Percentiles rank a stretch among this genome's conserved stretches.
Conservation (phyloP, 805 yeast genomes). For the Ogataea minuta region DNA sequence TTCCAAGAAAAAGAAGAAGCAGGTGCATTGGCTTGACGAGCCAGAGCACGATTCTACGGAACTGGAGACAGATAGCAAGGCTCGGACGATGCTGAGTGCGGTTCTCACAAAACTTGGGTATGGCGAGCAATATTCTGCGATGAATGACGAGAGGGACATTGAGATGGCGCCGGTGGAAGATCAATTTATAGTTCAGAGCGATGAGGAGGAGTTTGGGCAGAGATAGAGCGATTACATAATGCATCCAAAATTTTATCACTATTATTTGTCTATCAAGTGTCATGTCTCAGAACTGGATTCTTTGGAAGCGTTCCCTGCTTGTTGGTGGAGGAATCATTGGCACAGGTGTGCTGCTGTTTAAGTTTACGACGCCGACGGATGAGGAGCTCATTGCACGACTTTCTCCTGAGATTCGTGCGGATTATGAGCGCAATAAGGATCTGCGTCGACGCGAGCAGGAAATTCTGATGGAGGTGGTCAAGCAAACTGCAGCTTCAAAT, state of each 20-base stretch:
- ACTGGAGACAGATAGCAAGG: constrained; percentile 1
- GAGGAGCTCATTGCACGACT: constrained; percentile 70
- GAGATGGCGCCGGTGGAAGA: constrained; percentile 43
- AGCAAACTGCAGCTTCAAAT: constrained; percentile 59
- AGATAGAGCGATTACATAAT: constrained; percentile 3
- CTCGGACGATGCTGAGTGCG: constrained; percentile 15
- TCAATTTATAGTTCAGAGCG: constrained; percentile 49
- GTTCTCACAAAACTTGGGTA: constrained; percentile 37
- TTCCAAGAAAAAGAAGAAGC: constrained; percentile 30
- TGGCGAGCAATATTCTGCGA: constrained; percentile 35
- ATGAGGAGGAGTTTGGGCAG: constrained; percentile 38
- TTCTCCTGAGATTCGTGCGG: constrained; percentile 80
- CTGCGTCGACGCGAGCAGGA: constrained; percentile 67
- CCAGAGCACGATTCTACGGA: constrained; percentile 10
- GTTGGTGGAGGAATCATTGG: constrained; percentile 69
- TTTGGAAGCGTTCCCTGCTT: constrained; percentile 31
- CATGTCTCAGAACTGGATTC: constrained; percentile 16
- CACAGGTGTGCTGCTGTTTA: constrained; percentile 67
- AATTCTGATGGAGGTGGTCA: constrained; percentile 64
- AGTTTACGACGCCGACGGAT: constrained; percentile 80
- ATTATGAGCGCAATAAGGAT: constrained; percentile 63
- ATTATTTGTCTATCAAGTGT: background rate
- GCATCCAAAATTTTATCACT: constrained; percentile 1
- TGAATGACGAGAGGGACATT: constrained; percentile 33
- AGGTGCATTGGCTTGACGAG: constrained; percentile 36